These are phyloP conservation scores for Colletotrichum godetiae DNA, from an alignment of 2,329 filamentous ascomycete species.

Conservation along the genomic window DNA sequence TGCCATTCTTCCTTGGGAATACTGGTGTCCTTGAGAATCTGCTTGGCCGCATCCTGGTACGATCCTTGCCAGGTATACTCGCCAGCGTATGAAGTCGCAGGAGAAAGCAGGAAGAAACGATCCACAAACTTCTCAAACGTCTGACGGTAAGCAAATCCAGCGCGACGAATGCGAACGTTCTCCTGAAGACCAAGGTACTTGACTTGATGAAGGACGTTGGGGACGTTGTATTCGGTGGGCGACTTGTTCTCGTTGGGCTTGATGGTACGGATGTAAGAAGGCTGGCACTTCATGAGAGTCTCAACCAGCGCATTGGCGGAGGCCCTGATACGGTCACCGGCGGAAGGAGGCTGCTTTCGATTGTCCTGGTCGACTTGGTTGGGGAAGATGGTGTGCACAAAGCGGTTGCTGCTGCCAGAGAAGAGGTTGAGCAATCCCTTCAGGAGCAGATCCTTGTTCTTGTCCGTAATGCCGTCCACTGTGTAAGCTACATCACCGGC, in stretches of 20 bases:
- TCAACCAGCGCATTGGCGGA: constrained; percentile 96
- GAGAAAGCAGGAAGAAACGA: constrained; percentile 94
- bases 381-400: constrained; percentile 90
- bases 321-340: constrained; percentile 93
- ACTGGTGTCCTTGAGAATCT: constrained; percentile 95
- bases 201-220: constrained; percentile 96
- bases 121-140: constrained; percentile 99
- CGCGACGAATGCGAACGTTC: constrained; percentile 96
- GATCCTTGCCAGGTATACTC: constrained; percentile 97
- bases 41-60: constrained; percentile 85
- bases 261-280: constrained; percentile 98
- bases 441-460: constrained; percentile 97
- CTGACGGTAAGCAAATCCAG: constrained; percentile 96
- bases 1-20: constrained; percentile 97
- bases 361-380: constrained; percentile 96
- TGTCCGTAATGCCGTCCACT: constrained; percentile 97
- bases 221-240: constrained; percentile 88
- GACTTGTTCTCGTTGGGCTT: constrained; percentile 99
- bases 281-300: constrained; percentile 96
- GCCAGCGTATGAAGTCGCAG: constrained; percentile 94
- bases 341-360: constrained; percentile 90
- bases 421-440: constrained; percentile 94
- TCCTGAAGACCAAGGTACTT: constrained; percentile 99
- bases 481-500: constrained; percentile 96
- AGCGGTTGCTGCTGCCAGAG: constrained; percentile 83